Evolutionary conservation across 345 rosid genomes (phyloP).

Genomic region (Camelina sativa): DNA sequence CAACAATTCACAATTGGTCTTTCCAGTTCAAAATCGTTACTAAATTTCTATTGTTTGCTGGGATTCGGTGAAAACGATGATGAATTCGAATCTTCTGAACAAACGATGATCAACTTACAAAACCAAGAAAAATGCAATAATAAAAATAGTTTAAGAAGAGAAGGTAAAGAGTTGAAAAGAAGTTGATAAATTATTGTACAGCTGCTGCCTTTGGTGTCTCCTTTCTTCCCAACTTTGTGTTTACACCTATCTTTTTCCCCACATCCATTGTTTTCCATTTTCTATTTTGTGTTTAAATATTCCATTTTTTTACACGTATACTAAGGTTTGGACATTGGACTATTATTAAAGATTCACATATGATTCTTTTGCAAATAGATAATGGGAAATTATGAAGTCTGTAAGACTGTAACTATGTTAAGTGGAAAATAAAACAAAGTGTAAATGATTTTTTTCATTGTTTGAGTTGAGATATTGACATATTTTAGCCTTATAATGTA

Average conservation of each 20-base stretch:
- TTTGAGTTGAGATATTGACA: too few relatives aligned
- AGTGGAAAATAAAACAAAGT: too few relatives aligned
- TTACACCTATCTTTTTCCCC: background rate
- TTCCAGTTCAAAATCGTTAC: background rate
- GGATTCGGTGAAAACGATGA: background rate
- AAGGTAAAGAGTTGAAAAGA: constrained; percentile 15
- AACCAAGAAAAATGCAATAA: background rate
- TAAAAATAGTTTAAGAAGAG: constrained; percentile 17
- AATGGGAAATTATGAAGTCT: background rate
- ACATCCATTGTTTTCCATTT: background rate
- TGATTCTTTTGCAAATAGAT: background rate
- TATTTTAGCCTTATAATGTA: too few relatives aligned
- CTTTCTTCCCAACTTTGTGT: constrained; percentile 7
- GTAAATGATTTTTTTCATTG: too few relatives aligned
- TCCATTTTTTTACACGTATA: background rate
- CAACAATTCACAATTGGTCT: background rate
- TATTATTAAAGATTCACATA: background rate
- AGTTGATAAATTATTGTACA: constrained; percentile 2
- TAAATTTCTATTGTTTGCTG: background rate
- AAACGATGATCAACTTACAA: background rate
- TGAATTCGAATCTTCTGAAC: background rate
- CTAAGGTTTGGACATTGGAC: background rate
- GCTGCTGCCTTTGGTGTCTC: constrained; percentile 19
- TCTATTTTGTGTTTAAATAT: background rate
- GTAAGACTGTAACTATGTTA: background rate